phyloP scores from a whole-genome alignment of 495 filamentous ascomycete genomes.

The Penicillium antarcticum region DNA sequence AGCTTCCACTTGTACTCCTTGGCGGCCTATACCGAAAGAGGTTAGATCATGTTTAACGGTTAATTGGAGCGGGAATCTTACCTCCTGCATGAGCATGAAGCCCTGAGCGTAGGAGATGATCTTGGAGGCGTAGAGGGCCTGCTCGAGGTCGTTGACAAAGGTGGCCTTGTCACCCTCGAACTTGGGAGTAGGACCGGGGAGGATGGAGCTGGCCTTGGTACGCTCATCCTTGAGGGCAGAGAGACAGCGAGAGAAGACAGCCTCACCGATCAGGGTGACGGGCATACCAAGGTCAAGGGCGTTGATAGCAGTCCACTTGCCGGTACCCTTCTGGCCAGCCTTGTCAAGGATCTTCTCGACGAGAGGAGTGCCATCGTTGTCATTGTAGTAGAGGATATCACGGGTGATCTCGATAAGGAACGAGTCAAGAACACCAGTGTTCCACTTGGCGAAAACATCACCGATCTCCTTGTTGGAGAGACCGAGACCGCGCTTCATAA shows the following conservation, averaged over 20 bases:
- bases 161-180: conserved; percentile 88
- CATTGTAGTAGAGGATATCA: conserved; percentile 95
- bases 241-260: conserved; percentile 92
- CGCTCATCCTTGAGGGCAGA: conserved; percentile 94
- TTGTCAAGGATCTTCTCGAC: conserved; percentile 99
- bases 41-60: background rate
- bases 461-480: conserved; percentile 87
- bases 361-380: conserved; percentile 84
- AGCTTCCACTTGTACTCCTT: conserved; percentile 97
- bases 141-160: conserved; percentile 95
- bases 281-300: conserved; percentile 98
- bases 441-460: conserved; percentile 93
- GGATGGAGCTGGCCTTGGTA: conserved; percentile 71
- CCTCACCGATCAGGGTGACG: conserved; percentile 95
- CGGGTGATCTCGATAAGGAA: conserved; percentile 99
- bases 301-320: conserved; percentile 99
- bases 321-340: conserved; percentile 98
- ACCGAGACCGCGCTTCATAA: conserved; percentile 95
- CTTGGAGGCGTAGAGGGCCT: conserved; percentile 98
- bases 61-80: conserved; percentile 42
- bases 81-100: conserved; percentile 99
- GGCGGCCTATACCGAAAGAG: conserved; percentile 61
- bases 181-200: conserved; percentile 69
- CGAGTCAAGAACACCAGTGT: conserved; percentile 96
- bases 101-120: conserved; percentile 99